Conservation (phyloP, 179 eudicot genomes). For the Patellifolia procumbens region DNA sequence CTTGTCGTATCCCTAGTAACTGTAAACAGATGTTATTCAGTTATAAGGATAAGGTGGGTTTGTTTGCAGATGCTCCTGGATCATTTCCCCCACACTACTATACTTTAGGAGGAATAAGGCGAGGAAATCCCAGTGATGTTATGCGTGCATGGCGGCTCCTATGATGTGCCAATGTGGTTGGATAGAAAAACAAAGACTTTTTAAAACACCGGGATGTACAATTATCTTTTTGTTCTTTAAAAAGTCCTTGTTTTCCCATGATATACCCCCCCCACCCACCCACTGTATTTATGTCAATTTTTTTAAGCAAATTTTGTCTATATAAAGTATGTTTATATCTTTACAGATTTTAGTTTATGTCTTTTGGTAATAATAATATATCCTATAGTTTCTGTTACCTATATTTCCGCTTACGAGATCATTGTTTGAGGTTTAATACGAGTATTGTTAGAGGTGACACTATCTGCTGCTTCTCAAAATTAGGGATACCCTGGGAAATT, state of each 20-base stretch:
- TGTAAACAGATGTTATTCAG: background rate
- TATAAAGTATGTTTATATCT: background rate
- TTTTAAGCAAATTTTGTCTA: background rate
- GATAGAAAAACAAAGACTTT: too few species aligned
- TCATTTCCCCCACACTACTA: background rate
- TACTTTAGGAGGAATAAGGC: background rate
- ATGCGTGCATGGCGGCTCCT: too few species aligned
- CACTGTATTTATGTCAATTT: too few species aligned
- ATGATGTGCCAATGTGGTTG: too few species aligned
- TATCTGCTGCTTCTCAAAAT: conserved; percentile 15
- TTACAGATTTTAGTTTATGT: too few species aligned
- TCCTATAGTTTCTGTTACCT: background rate
- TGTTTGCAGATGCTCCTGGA: background rate
- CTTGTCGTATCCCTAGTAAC: too few species aligned
- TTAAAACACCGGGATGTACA: background rate
- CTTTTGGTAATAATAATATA: background rate
- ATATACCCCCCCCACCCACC: too few species aligned
- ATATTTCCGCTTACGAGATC: background rate
- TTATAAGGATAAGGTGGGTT: background rate
- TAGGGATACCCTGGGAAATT: conserved; percentile 99
- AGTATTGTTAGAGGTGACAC: background rate
- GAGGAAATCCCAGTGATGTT: too few species aligned
- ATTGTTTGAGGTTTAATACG: background rate
- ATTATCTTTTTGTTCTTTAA: background rate
- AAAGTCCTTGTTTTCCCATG: background rate